Evolutionary conservation across 78 protist genomes (phyloP).

Genomic region (Planoprotostelium fungivorum): DNA sequence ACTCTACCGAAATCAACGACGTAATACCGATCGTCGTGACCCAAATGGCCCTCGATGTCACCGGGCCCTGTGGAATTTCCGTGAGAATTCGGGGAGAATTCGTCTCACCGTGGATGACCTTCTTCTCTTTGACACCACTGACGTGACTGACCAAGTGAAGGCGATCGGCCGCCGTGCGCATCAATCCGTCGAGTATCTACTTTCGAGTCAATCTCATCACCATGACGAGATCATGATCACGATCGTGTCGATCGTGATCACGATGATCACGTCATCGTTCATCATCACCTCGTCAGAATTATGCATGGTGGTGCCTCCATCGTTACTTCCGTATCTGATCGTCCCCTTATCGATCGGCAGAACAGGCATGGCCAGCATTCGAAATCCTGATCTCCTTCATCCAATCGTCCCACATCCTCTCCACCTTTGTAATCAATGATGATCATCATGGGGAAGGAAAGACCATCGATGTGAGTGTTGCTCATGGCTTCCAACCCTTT

Average conservation of each 20-base stretch:
- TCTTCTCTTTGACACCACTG: neutral
- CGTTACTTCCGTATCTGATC: conserved; percentile 5
- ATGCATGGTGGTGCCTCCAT: conserved; percentile 5
- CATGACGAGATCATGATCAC: too few species aligned
- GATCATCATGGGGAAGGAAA: too few species aligned
- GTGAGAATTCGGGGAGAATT: too few species aligned
- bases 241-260: too few species aligned
- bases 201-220: neutral
- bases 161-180: conserved; percentile 2
- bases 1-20: too few species aligned
- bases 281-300: neutral
- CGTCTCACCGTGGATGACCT: neutral
- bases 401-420: neutral
- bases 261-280: too few species aligned
- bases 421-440: too few species aligned
- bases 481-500: too few species aligned
- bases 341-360: neutral
- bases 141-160: neutral
- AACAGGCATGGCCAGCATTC: neutral
- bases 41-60: too few species aligned
- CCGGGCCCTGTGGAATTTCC: too few species aligned
- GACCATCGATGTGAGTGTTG: too few species aligned
- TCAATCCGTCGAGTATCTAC: neutral
- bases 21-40: too few species aligned
- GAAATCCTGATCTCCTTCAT: neutral